Evolutionary conservation across 2,329 filamentous ascomycete genomes (phyloP), one percentile per base, ranked within the genome.

Genomic region (Mycosphaerella sp.): DNA sequence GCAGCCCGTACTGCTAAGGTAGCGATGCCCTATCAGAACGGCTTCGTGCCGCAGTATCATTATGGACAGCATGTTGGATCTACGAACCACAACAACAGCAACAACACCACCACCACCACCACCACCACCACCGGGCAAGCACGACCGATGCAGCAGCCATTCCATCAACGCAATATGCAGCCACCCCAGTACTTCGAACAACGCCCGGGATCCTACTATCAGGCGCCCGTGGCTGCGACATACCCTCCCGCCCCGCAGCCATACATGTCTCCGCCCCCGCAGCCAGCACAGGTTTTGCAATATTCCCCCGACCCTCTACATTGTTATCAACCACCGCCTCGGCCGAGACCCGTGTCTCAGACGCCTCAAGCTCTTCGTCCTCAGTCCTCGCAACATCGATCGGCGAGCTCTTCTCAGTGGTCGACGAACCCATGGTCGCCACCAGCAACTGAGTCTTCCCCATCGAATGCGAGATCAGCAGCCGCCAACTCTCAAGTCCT

Each of bases 301-400:
- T 58, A 56, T 25, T 58, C 58, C 6, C 58, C 55, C 5, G 58
- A 58, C 21, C 53, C 58, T n/a, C 40, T 55, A 34, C 56, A 55
- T 28, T 41, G 40, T 39, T 59, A 52, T 18, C 57, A 59, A 36
- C 32, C 30, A 17, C 53, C 53, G 18, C 49, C 55, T 8, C 50
- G 48, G 30, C 48, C 52, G 9, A 47, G 49, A 18, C 52, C 40
- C 21, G 18, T 43, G 35, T 7, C 16, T 16, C 46, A 44, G n/a
- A 17, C 36, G 36, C 44, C 40, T 5, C 50, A 49, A 30, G 39
- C 34, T 44, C 32, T 18, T 14, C 45, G 27, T 12, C 45, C 41
- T 8, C 40, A 53, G 28, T 30, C 28, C 16, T 36, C 46, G 17
- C 56, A 52, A 42, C 30, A 37, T 28, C 54, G 45, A 18, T n/a